Conservation (phyloP, 2,329 filamentous ascomycete genomes). For the Exophiala oligosperma region DNA sequence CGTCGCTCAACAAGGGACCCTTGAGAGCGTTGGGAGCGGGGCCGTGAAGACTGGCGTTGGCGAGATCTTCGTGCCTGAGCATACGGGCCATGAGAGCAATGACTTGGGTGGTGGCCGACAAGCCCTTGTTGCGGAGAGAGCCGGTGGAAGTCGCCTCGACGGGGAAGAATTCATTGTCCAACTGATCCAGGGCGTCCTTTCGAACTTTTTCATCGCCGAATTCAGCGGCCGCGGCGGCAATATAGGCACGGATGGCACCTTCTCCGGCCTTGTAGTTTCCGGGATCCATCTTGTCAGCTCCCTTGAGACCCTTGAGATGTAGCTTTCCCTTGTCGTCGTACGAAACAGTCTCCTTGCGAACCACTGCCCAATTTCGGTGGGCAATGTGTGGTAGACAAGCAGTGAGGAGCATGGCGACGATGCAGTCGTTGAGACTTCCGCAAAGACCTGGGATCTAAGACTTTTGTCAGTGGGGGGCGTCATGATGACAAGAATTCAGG, state of each 20-base stretch:
- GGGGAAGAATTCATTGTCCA: slow-evolving; percentile 10
- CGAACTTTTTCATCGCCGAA: slow-evolving; percentile 13
- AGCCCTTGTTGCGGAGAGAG: slow-evolving; percentile 3
- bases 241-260: slow-evolving; percentile 3
- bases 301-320: too few species aligned
- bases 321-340: too few species aligned
- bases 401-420: background rate
- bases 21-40: background rate
- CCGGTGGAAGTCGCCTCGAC: slow-evolving; percentile 7
- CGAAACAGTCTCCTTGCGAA: background rate
- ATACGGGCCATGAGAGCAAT: background rate
- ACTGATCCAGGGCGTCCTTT: slow-evolving; percentile 1
- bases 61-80: background rate
- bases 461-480: too few species aligned
- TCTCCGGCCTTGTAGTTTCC: slow-evolving; percentile 13
- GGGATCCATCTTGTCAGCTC: background rate
- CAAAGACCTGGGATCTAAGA: slow-evolving; percentile 3
- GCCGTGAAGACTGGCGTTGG: background rate
- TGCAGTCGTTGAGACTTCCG: background rate
- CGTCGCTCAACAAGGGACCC: slow-evolving; percentile 8
- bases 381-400: slow-evolving; percentile 7
- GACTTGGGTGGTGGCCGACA: background rate
- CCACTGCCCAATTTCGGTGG: slow-evolving; percentile 10
- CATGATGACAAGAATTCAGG: too few species aligned
- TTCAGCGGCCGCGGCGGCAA: slow-evolving; percentile 12